phyloP scores from a whole-genome alignment of 192 early-diverging fungal genomes.

The Coemansia sp. region DNA sequence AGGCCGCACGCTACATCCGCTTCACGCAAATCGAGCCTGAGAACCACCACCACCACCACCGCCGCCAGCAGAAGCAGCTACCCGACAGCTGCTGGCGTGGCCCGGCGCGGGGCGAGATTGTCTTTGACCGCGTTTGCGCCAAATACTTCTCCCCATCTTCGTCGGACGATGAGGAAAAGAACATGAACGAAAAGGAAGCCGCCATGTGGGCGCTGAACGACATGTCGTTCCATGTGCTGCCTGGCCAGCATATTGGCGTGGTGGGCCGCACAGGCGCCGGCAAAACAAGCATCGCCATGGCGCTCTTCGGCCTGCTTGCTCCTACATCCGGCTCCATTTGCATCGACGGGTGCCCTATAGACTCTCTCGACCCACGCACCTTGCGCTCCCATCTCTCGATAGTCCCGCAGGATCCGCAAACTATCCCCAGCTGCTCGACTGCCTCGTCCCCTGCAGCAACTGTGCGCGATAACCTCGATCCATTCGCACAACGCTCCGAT shows the following conservation, averaged over 20 bases:
- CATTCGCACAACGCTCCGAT: slow-evolving; percentile 41
- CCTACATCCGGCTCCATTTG: slow-evolving; percentile 54
- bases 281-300: slow-evolving; percentile 68
- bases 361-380: slow-evolving; percentile 60
- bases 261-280: slow-evolving; percentile 87
- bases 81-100: no score
- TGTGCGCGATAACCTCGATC: slow-evolving; percentile 87
- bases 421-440: slow-evolving; percentile 44
- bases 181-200: no score
- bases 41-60: no score
- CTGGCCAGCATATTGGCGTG: slow-evolving; percentile 76
- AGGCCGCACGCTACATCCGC: slow-evolving; percentile 15
- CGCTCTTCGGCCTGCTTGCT: slow-evolving; percentile 68
- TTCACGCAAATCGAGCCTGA: slow-evolving; percentile 7
- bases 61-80: no score
- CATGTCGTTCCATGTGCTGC: slow-evolving; percentile 61
- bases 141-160: slow-evolving; percentile 37
- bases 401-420: slow-evolving; percentile 85
- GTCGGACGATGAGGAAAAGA: no score
- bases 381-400: slow-evolving; percentile 75
- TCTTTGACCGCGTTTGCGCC: slow-evolving; percentile 60
- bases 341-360: slow-evolving; percentile 78
- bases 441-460: slow-evolving; percentile 61
- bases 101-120: slow-evolving; percentile 51
- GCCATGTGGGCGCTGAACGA: slow-evolving; percentile 58